Percentiles rank a stretch among this genome's conserved stretches.
phyloP scores from a whole-genome alignment of 2,329 filamentous ascomycete species.

The Clarireedia homoeocarpa region DNA sequence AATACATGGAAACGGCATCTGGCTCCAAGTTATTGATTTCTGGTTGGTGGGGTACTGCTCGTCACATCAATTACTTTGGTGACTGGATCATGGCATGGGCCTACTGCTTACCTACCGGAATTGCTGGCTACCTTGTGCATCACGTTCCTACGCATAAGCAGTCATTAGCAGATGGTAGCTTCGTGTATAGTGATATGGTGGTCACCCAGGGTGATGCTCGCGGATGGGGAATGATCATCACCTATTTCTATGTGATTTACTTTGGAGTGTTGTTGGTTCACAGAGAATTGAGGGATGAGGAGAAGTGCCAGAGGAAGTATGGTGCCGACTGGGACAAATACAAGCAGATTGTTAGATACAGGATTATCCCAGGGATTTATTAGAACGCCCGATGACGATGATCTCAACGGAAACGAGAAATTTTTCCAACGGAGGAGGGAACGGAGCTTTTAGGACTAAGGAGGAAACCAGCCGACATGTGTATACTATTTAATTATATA shows the following conservation, averaged over 20 bases:
- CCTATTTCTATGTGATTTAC: conserved; percentile 92
- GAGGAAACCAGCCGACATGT: too few species aligned
- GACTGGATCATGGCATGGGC: conserved; percentile 94
- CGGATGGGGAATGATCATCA: conserved; percentile 81
- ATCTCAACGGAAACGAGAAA: too few species aligned
- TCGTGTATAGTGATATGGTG: conserved; percentile 46
- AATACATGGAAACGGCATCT: conserved; percentile 75
- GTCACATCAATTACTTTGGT: conserved; percentile 93
- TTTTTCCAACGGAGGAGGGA: too few species aligned
- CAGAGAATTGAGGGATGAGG: conserved; percentile 78
- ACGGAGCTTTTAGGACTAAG: too few species aligned
- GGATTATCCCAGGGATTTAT: conserved; percentile 74
- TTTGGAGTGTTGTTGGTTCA: conserved; percentile 83
- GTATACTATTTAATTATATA: too few species aligned
- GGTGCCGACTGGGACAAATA: conserved; percentile 89
- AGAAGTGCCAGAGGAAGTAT: conserved; percentile 87
- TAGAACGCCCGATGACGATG: conserved; percentile 30
- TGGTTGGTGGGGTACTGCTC: conserved; percentile 88
- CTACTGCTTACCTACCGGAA: conserved; percentile 77
- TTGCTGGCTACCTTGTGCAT: conserved; percentile 71
- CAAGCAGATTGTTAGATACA: conserved; percentile 68
- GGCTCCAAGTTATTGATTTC: conserved; percentile 76
- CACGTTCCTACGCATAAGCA: conserved; percentile 44
- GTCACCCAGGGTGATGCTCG: conserved; percentile 64
- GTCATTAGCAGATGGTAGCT: conserved; percentile 41